phyloP scores from a whole-genome alignment of 192 early-diverging fungal genomes.

The Mortierella antarctica region DNA sequence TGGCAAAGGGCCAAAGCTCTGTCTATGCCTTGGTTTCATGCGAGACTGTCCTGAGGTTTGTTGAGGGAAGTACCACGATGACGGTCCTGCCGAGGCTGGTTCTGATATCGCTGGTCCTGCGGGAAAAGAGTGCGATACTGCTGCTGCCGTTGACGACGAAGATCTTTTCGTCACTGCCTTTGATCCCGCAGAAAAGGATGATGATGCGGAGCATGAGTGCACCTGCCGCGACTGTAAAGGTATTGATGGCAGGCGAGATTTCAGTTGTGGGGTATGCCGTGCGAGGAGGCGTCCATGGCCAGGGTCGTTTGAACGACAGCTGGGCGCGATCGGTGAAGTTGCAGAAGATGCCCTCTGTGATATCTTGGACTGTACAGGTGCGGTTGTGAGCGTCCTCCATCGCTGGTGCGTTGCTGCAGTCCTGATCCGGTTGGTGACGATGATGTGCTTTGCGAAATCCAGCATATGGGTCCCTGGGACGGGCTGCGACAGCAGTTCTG shows the following conservation, averaged over 20 bases:
- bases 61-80: slow-evolving; percentile 20
- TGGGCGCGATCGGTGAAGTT: not conserved
- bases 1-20: slow-evolving; percentile 19
- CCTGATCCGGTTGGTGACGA: not conserved
- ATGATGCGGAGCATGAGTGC: not conserved
- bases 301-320: too few relatives aligned
- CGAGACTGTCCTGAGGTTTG: not conserved
- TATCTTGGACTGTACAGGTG: not conserved
- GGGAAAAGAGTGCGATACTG: not conserved
- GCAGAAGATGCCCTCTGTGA: not conserved
- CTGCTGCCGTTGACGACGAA: not conserved
- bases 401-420: not conserved
- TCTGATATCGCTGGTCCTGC: not conserved
- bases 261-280: too few relatives aligned
- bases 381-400: not conserved
- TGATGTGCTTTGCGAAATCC: not conserved
- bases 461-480: not conserved
- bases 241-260: not conserved
- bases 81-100: not conserved
- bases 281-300: too few relatives aligned
- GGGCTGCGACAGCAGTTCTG: not conserved
- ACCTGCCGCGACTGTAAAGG: not conserved
- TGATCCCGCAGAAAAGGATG: not conserved
- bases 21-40: not conserved
- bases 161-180: not conserved